Evolutionary conservation across 495 filamentous ascomycete species (phyloP).

Genomic region (Aspergillus conjunctus): DNA sequence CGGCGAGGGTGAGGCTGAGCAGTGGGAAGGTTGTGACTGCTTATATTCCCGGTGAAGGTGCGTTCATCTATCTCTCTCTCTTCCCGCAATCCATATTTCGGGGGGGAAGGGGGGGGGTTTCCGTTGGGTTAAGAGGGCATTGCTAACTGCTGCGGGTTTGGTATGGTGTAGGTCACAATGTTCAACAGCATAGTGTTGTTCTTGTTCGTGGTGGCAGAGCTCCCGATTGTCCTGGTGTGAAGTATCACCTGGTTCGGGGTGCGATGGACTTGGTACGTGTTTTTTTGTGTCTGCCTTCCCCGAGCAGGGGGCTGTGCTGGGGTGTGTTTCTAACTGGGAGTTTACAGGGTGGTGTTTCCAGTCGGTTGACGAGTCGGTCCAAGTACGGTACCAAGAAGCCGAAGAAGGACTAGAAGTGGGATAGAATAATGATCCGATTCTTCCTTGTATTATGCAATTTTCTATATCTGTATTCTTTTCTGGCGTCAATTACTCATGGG

Average conservation of each 20-base stretch:
- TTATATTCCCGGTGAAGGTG: constrained; percentile 94
- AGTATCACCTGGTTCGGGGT: constrained; percentile 89
- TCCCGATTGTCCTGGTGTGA: constrained; percentile 98
- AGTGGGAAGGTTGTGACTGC: constrained; percentile 82
- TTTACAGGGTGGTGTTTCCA: constrained; percentile 83
- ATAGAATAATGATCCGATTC: not conserved
- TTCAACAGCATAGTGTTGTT: constrained; percentile 97
- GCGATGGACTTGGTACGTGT: constrained; percentile 88
- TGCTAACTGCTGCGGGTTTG: constrained; percentile 21
- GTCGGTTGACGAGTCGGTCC: constrained; percentile 77
- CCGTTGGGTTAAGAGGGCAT: constrained; percentile 4
- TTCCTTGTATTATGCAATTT: constrained; percentile 11
- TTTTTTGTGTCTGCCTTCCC: constrained; percentile 8
- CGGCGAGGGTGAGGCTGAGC: constrained; percentile 82
- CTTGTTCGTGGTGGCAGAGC: constrained; percentile 85
- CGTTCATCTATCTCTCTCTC: constrained; percentile 17
- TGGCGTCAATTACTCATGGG: constrained; percentile 5
- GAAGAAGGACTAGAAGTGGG: constrained; percentile 60
- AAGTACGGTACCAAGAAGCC: constrained; percentile 99
- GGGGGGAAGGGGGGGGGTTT: constrained; percentile 8
- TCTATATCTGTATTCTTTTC: not conserved
- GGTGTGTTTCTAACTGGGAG: constrained; percentile 23
- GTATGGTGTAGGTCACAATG: constrained; percentile 85
- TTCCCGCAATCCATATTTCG: too few relatives aligned
- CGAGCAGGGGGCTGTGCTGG: constrained; percentile 12